A percentile compares a stretch with the other conserved stretches of the same genome.
Evolutionary conservation across 768 basidiomycete genomes (phyloP).

Genomic region (Leccinum subgranulosum): DNA sequence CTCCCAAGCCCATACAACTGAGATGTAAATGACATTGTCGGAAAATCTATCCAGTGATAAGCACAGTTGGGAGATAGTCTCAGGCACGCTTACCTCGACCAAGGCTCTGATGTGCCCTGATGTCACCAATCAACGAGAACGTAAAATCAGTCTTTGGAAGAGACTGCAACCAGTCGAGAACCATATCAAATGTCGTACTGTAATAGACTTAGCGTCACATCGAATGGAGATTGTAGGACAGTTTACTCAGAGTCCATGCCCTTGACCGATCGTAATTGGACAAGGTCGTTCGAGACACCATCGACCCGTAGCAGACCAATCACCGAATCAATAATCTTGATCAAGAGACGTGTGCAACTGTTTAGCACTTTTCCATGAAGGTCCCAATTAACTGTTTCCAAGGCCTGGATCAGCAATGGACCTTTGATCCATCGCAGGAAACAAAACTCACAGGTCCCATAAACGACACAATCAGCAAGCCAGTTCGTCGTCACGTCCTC

Average conservation of each 20-base stretch:
- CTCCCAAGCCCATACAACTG: conserved; percentile 44
- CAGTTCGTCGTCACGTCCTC: conserved; percentile 16
- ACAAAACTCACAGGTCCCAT: conserved; percentile 47
- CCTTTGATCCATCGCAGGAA: neutral
- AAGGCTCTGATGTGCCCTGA: conserved; percentile 23
- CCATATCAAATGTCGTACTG: conserved; percentile 24
- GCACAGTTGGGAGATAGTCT: neutral
- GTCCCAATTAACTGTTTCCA: conserved; percentile 51
- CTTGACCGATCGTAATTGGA: conserved; percentile 32
- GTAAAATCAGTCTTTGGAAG: conserved; percentile 19
- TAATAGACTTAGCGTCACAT: neutral
- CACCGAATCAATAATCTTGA: conserved; percentile 32
- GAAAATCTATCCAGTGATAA: conserved; percentile 27
- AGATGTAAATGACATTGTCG: conserved; percentile 44
- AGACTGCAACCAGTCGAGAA: conserved; percentile 25
- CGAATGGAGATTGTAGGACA: neutral
- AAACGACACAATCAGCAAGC: conserved; percentile 25
- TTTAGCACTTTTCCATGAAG: conserved; percentile 47
- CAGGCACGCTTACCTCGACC: conserved; percentile 22
- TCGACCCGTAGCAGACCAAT: conserved; percentile 28
- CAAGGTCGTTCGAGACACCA: conserved; percentile 28
- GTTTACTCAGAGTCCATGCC: conserved; percentile 42
- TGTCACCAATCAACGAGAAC: conserved; percentile 18
- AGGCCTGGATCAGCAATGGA: conserved; percentile 1
- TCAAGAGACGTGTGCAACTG: conserved; percentile 39